phyloP scores from a whole-genome alignment of 139 green algal species.

The Gonium pectorale region DNA sequence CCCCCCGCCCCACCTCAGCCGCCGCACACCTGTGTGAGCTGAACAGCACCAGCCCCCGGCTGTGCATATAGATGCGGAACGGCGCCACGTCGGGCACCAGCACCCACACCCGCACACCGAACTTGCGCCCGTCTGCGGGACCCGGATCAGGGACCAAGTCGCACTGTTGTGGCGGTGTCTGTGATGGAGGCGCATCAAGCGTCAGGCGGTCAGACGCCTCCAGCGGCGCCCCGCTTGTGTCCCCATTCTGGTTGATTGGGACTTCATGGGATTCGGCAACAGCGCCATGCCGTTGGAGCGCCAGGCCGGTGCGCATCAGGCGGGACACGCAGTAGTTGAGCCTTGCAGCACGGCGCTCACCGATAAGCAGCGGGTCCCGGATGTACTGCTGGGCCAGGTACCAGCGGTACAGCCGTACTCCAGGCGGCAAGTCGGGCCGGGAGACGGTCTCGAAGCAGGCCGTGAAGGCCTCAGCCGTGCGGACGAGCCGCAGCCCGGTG shows the following conservation, averaged over 20 bases:
- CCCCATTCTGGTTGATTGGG: no score
- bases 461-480: constrained; percentile 53
- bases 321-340: no score
- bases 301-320: no score
- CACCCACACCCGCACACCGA: constrained; percentile 72
- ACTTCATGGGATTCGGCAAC: no score
- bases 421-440: constrained; percentile 55
- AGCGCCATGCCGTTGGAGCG: no score
- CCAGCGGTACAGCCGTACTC: constrained; percentile 39
- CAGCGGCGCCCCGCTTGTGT: no score
- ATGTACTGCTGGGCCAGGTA: constrained; percentile 74
- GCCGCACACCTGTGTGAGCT: constrained; percentile 42
- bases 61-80: constrained; percentile 67
- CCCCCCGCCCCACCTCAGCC: neutral
- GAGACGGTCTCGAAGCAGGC: constrained; percentile 68
- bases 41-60: constrained; percentile 66
- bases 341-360: no score
- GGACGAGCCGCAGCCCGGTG: constrained; percentile 65
- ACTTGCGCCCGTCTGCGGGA: constrained; percentile 61
- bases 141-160: neutral
- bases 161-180: no score
- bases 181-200: no score
- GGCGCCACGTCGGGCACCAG: constrained; percentile 62
- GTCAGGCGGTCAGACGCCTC: no score
- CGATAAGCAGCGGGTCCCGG: constrained; percentile 48